A percentile compares a stretch with the other conserved stretches of the same genome.
phyloP scores from a whole-genome alignment of 805 yeast genomes.

The Metschnikowia continentalis region DNA sequence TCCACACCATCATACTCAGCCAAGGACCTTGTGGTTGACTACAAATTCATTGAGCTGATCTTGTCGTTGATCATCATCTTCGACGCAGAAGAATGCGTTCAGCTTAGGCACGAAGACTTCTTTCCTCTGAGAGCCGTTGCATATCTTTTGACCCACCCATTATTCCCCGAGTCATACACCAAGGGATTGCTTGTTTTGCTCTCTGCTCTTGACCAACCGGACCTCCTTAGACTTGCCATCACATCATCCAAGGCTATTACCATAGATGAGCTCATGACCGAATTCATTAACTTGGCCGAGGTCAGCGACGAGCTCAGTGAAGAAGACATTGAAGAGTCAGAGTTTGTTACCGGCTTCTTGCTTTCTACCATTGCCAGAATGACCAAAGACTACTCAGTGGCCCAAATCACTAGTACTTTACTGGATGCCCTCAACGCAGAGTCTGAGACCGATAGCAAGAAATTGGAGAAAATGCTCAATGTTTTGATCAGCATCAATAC shows the following conservation, averaged over 20 bases:
- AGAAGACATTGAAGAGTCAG: slow-evolving; percentile 11
- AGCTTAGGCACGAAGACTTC: slow-evolving; percentile 24
- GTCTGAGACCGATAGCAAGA: slow-evolving; percentile 21
- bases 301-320: slow-evolving; percentile 14
- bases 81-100: slow-evolving; percentile 20
- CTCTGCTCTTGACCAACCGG: slow-evolving; percentile 41
- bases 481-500: slow-evolving; percentile 34
- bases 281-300: slow-evolving; percentile 44
- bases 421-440: slow-evolving; percentile 29
- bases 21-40: slow-evolving; percentile 67
- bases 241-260: slow-evolving; percentile 72
- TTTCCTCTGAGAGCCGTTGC: slow-evolving; percentile 58
- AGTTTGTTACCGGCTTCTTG: slow-evolving; percentile 14
- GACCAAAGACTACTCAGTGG: slow-evolving; percentile 58
- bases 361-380: slow-evolving; percentile 49
- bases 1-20: slow-evolving; percentile 29
- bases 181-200: slow-evolving; percentile 53
- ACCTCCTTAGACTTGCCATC: slow-evolving; percentile 75
- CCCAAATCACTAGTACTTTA: slow-evolving; percentile 51
- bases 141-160: slow-evolving; percentile 81
- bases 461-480: slow-evolving; percentile 37
- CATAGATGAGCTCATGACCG: slow-evolving; percentile 57
- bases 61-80: slow-evolving; percentile 38
- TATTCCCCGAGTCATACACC: slow-evolving; percentile 64
- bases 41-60: slow-evolving; percentile 46